These are phyloP conservation scores for Zymoseptoria crescenta DNA, from an alignment of 2,329 filamentous ascomycete genomes.

Conservation along the genomic window DNA sequence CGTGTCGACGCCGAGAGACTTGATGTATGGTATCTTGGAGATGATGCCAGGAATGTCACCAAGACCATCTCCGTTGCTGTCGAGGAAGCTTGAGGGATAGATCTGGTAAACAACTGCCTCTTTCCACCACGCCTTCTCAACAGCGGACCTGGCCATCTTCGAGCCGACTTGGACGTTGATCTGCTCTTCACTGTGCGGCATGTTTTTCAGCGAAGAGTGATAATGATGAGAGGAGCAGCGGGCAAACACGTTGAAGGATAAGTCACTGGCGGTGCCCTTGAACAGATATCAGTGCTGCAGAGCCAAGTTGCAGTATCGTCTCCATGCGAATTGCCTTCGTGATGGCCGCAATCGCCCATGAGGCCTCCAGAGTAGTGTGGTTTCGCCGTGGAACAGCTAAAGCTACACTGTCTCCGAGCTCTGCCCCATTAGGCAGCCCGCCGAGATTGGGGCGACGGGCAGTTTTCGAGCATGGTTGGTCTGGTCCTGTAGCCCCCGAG, in stretches of 20 bases:
- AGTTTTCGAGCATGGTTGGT: too few species aligned
- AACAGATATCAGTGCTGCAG: neutral
- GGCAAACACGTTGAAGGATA: neutral
- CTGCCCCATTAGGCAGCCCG: too few species aligned
- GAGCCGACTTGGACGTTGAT: neutral
- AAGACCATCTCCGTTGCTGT: conserved; percentile 49
- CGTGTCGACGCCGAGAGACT: conserved; percentile 50
- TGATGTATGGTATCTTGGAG: conserved; percentile 52
- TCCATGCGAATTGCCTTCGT: neutral
- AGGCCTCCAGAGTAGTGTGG: too few species aligned
- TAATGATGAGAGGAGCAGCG: neutral
- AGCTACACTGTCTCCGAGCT: too few species aligned
- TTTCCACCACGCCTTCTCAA: conserved; percentile 30
- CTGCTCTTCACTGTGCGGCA: neutral
- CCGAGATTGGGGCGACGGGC: too few species aligned
- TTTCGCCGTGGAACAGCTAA: too few species aligned
- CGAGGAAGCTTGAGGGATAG: conserved; percentile 51
- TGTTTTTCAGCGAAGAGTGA: neutral
- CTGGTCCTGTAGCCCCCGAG: too few species aligned
- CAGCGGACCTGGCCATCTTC: neutral
- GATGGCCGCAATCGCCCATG: too few species aligned
- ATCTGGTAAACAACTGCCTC: conserved; percentile 40
- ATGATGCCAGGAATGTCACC: conserved; percentile 59
- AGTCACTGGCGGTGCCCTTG: neutral
- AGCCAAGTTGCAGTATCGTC: neutral